A percentile compares a stretch with the other conserved stretches of the same genome.
Evolutionary conservation across 768 basidiomycete species (phyloP).

Genomic region (Trametes maxima): DNA sequence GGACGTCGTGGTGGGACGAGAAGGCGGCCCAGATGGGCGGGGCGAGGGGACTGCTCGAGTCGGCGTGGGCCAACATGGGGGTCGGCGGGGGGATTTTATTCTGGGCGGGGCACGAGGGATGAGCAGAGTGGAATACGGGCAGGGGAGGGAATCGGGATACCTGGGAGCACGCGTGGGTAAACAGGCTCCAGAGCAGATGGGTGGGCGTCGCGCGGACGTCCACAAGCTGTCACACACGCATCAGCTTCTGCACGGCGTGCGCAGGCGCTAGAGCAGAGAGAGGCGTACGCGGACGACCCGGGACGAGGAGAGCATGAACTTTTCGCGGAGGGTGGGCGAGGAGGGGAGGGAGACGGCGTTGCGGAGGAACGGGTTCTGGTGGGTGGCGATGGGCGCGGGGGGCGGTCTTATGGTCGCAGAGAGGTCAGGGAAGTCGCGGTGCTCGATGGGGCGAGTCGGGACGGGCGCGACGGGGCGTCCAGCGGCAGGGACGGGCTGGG

Average conservation of each 20-base stretch:
- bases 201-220: slow-evolving; percentile 19
- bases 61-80: slow-evolving; percentile 6
- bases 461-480: background rate
- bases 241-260: background rate
- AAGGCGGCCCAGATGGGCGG: slow-evolving; percentile 15
- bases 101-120: slow-evolving; percentile 3
- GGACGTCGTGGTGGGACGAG: slow-evolving; percentile 15
- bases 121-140: background rate
- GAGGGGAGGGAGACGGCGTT: slow-evolving; percentile 18
- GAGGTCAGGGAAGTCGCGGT: slow-evolving; percentile 12
- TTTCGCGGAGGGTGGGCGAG: slow-evolving; percentile 11
- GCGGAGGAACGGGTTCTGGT: slow-evolving; percentile 2
- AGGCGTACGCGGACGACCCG: slow-evolving; percentile 17
- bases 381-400: slow-evolving; percentile 12
- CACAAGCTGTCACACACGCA: slow-evolving; percentile 4
- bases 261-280: background rate
- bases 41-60: background rate
- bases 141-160: background rate
- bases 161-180: slow-evolving; percentile 18
- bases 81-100: slow-evolving; percentile 5
- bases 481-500: slow-evolving; percentile 2
- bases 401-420: slow-evolving; percentile 12
- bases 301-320: slow-evolving; percentile 10
- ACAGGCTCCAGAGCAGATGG: slow-evolving; percentile 21
- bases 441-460: slow-evolving; percentile 4